A percentile compares a stretch with the other conserved stretches of the same genome.
These are phyloP conservation scores for Alternaria angustiovoidea DNA, from an alignment of 2,329 filamentous ascomycete species.

Conservation along the genomic window DNA sequence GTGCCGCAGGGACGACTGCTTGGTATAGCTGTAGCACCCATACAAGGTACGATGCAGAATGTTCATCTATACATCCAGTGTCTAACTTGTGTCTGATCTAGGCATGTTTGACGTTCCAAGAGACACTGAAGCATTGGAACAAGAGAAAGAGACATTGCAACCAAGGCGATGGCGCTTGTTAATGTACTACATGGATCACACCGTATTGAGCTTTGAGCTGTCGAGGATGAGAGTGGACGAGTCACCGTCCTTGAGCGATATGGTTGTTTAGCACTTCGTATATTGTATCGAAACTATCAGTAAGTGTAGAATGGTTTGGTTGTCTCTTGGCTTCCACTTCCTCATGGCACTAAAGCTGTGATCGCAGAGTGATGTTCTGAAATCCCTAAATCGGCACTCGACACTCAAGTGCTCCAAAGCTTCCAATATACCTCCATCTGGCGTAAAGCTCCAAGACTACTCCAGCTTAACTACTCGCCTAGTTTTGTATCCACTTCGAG, in stretches of 20 bases:
- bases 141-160: background rate
- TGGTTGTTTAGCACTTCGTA: slow-evolving; percentile 30
- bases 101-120: slow-evolving; percentile 10
- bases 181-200: slow-evolving; percentile 75
- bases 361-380: too few relatives aligned
- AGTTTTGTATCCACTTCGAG: slow-evolving; percentile 17
- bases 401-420: background rate
- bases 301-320: background rate
- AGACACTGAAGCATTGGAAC: background rate
- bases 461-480: slow-evolving; percentile 2
- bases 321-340: background rate
- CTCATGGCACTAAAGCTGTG: background rate
- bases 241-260: slow-evolving; percentile 25
- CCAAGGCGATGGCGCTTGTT: slow-evolving; percentile 69
- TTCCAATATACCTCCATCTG: background rate
- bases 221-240: slow-evolving; percentile 28
- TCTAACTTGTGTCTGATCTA: background rate
- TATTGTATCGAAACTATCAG: background rate
- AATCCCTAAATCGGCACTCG: background rate
- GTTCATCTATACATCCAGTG: background rate
- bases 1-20: slow-evolving; percentile 57
- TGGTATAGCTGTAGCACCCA: slow-evolving; percentile 72
- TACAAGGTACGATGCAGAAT: slow-evolving; percentile 57
- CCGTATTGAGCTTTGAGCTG: slow-evolving; percentile 75
- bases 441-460: background rate